These are phyloP conservation scores for Dactylellina leptospora DNA, from an alignment of 2,329 filamentous ascomycete species.

Conservation along the genomic window DNA sequence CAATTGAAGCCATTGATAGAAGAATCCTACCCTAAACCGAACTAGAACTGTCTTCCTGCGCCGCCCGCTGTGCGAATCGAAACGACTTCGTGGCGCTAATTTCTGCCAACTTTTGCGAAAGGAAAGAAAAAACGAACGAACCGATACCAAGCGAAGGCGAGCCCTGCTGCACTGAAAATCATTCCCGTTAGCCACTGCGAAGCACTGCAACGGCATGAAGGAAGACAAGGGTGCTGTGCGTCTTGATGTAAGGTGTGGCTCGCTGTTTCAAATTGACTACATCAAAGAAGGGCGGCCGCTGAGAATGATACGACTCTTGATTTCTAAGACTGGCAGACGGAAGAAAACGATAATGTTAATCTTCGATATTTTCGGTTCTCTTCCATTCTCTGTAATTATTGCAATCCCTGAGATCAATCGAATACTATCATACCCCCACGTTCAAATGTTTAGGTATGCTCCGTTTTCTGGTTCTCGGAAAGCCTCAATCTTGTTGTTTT, in stretches of 20 bases:
- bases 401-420: not conserved
- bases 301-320: not conserved
- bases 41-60: no score
- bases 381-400: no score
- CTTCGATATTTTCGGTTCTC: no score
- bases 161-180: conserved; percentile 28
- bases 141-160: not conserved
- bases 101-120: no score
- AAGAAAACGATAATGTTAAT: not conserved
- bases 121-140: not conserved
- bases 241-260: conserved; percentile 43
- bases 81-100: no score
- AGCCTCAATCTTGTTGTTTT: conserved; percentile 6
- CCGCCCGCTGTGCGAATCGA: no score
- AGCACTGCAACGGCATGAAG: conserved; percentile 27
- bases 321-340: not conserved
- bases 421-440: not conserved
- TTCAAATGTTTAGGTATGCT: not conserved
- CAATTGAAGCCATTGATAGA: not conserved
- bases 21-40: conserved; percentile 41
- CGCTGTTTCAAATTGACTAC: conserved; percentile 41
- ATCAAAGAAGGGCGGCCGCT: not conserved
- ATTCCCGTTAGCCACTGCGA: conserved; percentile 29
- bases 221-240: conserved; percentile 21
- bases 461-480: not conserved